Base-by-base conservation (phyloP, 1,284 basidiomycete species). In the Heliocybe sulcata region DNA sequence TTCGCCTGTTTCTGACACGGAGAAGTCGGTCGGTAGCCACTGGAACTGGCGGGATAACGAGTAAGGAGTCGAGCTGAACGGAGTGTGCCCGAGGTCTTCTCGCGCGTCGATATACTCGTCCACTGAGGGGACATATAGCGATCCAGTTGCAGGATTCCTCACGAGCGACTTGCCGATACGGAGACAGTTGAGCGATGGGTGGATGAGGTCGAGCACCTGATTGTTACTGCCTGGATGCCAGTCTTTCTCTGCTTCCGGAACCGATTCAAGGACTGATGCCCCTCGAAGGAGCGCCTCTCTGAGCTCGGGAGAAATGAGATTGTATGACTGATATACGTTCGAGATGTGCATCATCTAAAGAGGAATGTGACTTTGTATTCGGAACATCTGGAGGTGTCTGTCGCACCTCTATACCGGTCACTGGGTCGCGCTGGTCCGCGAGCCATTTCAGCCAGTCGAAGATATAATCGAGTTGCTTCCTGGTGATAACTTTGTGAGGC, bases 141-240 rank as follows among this genome's bases (percentile, higher is more conserved):
- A 75, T 74, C 1, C 72, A n/a, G n/a, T 66, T 31, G 29, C 8
- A 42, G 4, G 38, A 26, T 49, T 49, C 20, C 25, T 49, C 3
- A 49, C 47, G 14, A 49, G 47, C 22, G 9, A 49, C 47, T 49
- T 49, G 23, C 47, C 47, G 27, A 49, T 25, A 22, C 20, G 8
- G 19, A 76, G 55, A 2, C 70, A 69, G 56, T 69, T 76, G 16
- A 78, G 64, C 2, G 72, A 73, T 0, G 75, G 75, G 55, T 77
- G 74, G 2, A 76, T 69, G 26, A 77, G 68, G 55, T 77, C 74
- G 10, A 77, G 70, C 4, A 77, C 75, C 52, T 67, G 69, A 1
- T 66, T 63, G 35, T 76, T 64, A 8, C 76, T 75, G 11, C 70
- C 67, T 0, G 77, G 77, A 58, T 77, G 76, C 76, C 76, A 78